Evolutionary conservation across 2,329 filamentous ascomycete genomes (phyloP).

Genomic region (Aspergillus sp.): DNA sequence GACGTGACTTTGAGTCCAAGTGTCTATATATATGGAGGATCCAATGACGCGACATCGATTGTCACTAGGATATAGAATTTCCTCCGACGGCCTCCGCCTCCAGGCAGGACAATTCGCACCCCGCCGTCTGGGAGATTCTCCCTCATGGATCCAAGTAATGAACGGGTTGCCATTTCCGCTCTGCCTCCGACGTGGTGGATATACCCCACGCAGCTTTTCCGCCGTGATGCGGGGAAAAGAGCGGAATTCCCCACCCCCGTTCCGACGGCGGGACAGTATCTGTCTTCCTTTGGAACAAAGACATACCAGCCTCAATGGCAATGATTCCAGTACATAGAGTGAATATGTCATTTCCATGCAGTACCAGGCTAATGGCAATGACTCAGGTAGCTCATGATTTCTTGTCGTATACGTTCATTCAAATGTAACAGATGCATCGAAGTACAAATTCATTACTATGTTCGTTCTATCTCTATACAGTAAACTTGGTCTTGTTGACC

Average conservation of each 20-base stretch:
- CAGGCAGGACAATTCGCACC: background rate
- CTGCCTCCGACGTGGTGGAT: background rate
- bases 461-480: constrained; percentile 13
- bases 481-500: constrained; percentile 22
- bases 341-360: no score
- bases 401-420: no score
- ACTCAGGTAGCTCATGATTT: no score
- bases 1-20: no score
- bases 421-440: no score
- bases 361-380: no score
- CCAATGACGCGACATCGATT: background rate
- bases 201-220: background rate
- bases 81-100: background rate
- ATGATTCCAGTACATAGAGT: no score
- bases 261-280: background rate
- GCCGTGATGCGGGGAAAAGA: background rate
- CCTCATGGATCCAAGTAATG: no score
- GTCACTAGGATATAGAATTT: background rate
- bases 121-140: background rate
- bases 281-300: background rate
- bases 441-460: no score
- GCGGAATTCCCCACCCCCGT: background rate
- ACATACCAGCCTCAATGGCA: background rate
- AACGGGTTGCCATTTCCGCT: background rate
- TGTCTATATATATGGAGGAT: background rate